A percentile compares a stretch with the other conserved stretches of the same genome.
Evolutionary conservation across 2,329 filamentous ascomycete genomes (phyloP).

Genomic region (Camptophora hylomeconis): DNA sequence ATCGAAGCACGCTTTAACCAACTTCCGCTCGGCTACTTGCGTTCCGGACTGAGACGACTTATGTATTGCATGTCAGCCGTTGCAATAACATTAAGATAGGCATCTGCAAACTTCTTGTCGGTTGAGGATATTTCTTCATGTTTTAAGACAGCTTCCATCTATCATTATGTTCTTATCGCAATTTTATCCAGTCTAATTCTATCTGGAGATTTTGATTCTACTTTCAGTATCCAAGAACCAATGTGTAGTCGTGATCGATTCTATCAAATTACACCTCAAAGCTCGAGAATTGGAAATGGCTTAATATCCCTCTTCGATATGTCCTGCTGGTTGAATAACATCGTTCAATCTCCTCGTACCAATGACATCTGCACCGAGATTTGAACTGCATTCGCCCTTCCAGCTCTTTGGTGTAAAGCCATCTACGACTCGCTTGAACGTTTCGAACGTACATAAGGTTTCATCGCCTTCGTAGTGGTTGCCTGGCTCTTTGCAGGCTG

Average conservation of each 20-base stretch:
- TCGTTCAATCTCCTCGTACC: conserved; percentile 7
- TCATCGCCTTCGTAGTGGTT: conserved; percentile 81
- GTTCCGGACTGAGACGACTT: too few relatives aligned
- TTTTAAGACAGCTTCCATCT: too few relatives aligned
- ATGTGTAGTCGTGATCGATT: not conserved
- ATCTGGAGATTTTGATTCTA: conserved; percentile 1
- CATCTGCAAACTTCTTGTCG: too few relatives aligned
- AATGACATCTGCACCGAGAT: conserved; percentile 31
- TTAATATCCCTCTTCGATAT: conserved; percentile 12
- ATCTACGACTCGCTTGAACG: conserved; percentile 87
- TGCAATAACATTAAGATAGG: too few relatives aligned
- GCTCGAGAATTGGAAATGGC: conserved; percentile 1
- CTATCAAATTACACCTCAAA: not conserved
- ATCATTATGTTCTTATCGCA: too few relatives aligned
- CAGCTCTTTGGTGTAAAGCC: conserved; percentile 76
- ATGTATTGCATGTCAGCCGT: too few relatives aligned
- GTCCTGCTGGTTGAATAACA: conserved; percentile 9
- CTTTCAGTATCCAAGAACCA: not conserved
- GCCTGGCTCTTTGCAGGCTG: conserved; percentile 61
- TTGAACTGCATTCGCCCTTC: conserved; percentile 49
- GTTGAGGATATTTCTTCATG: too few relatives aligned
- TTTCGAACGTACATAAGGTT: conserved; percentile 78
- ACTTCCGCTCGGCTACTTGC: too few relatives aligned
- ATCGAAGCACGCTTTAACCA: too few relatives aligned
- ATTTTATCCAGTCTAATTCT: too few relatives aligned